These are phyloP conservation scores for Cardamine occulta DNA, from an alignment of 345 rosid genomes.

Conservation along the genomic window DNA sequence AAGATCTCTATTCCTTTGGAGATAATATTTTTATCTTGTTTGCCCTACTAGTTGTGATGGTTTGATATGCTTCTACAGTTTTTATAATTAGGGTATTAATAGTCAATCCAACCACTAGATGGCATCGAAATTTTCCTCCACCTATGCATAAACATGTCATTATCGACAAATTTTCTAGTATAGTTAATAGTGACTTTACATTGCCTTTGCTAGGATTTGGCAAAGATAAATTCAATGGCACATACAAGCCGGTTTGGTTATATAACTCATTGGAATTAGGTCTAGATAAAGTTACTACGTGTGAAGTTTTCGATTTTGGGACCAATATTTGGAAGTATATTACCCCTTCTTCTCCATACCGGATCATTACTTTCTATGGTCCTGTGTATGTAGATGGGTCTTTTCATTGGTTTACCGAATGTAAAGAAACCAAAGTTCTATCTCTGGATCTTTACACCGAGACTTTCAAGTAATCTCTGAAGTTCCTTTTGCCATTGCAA, in stretches of 20 bases:
- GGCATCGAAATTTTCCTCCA: background rate
- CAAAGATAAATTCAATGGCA: conserved; percentile 1
- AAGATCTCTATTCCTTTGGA: background rate
- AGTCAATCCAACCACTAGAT: background rate
- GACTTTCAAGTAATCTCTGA: background rate
- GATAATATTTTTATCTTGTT: background rate
- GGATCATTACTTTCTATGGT: background rate
- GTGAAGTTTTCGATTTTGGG: background rate
- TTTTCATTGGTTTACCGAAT: background rate
- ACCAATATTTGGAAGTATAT: background rate
- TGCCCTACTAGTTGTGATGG: background rate
- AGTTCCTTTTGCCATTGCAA: background rate
- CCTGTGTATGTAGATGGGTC: background rate
- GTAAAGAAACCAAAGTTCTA: background rate
- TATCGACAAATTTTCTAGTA: background rate
- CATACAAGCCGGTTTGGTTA: background rate
- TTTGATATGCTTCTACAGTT: background rate
- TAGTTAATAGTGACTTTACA: background rate
- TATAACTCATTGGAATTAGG: background rate
- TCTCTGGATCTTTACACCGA: background rate
- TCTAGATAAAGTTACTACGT: background rate
- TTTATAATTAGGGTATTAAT: background rate
- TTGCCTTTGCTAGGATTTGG: conserved; percentile 7
- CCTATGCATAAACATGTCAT: background rate
- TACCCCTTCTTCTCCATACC: background rate